Evolutionary conservation across 805 yeast genomes (phyloP).

Genomic region (Starmerella floricola): DNA sequence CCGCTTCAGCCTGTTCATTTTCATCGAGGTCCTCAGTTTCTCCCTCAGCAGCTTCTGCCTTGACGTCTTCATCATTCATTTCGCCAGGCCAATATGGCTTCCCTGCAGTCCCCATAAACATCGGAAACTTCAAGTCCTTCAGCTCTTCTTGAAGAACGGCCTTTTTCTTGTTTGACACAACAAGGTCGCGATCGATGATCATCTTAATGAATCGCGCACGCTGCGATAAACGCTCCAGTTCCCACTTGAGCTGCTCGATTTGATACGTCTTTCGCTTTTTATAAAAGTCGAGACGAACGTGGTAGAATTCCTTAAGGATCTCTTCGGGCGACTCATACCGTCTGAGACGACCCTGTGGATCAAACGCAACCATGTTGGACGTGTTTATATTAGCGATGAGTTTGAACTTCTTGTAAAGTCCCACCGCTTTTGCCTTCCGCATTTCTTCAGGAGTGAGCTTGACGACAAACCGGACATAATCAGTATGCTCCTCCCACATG

Average conservation of each 20-base stretch:
- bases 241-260: slow-evolving; percentile 56
- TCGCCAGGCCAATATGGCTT: slow-evolving; percentile 42
- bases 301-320: slow-evolving; percentile 73
- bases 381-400: slow-evolving; percentile 54
- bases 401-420: slow-evolving; percentile 75
- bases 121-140: slow-evolving; percentile 53
- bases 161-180: slow-evolving; percentile 64
- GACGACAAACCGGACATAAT: slow-evolving; percentile 65
- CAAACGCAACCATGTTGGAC: slow-evolving; percentile 92
- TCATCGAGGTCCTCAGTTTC: slow-evolving; percentile 23
- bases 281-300: slow-evolving; percentile 75
- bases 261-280: slow-evolving; percentile 80
- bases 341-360: slow-evolving; percentile 74
- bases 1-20: slow-evolving; percentile 28
- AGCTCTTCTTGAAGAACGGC: slow-evolving; percentile 52
- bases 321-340: slow-evolving; percentile 66
- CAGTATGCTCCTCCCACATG: slow-evolving; percentile 80
- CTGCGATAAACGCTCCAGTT: slow-evolving; percentile 57
- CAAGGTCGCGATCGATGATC: slow-evolving; percentile 65
- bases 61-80: slow-evolving; percentile 5
- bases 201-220: slow-evolving; percentile 87
- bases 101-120: slow-evolving; percentile 51
- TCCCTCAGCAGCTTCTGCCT: slow-evolving; percentile 30
- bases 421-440: slow-evolving; percentile 61
- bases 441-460: slow-evolving; percentile 68